Evolutionary conservation across 2,329 filamentous ascomycete genomes (phyloP).

Genomic region (Elsinoe fawcettii): DNA sequence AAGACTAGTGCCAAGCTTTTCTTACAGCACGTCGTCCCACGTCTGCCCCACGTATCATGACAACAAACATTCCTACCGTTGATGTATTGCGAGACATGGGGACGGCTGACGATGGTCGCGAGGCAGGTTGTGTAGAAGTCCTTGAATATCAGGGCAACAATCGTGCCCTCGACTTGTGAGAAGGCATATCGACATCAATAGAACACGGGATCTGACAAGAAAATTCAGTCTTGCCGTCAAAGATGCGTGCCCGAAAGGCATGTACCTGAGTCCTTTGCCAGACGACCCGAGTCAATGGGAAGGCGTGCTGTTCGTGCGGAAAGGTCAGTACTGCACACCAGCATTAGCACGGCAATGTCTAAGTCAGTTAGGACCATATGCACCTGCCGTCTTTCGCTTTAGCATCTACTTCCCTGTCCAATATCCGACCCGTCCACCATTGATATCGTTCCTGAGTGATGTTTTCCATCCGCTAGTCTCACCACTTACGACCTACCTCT

Average conservation of each 20-base stretch:
- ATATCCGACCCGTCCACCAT: constrained; percentile 71
- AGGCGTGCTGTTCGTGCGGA: constrained; percentile 83
- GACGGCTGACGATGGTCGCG: not conserved
- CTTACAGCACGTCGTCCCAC: constrained; percentile 6
- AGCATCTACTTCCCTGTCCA: constrained; percentile 76
- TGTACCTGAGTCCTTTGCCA: constrained; percentile 78
- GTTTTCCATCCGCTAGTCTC: constrained; percentile 93
- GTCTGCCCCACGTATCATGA: not conserved
- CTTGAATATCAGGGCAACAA: constrained; percentile 15
- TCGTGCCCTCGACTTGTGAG: constrained; percentile 18
- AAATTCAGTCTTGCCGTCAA: not conserved
- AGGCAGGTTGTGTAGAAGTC: not conserved
- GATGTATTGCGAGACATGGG: not conserved
- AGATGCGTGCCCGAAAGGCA: constrained; percentile 69
- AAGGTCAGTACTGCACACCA: constrained; percentile 49
- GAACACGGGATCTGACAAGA: not conserved
- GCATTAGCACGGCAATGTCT: not conserved
- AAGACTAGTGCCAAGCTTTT: not conserved
- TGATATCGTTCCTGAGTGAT: constrained; percentile 83
- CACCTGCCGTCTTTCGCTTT: constrained; percentile 79
- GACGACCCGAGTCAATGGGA: constrained; percentile 77
- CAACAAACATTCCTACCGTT: not conserved
- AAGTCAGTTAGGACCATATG: constrained; percentile 64
- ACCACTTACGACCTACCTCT: constrained; percentile 89
- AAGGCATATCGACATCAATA: not conserved